Percentiles rank a stretch among this genome's conserved stretches.
Evolutionary conservation across 1,284 basidiomycete genomes (phyloP).

Genomic region (Wallemia hederae): DNA sequence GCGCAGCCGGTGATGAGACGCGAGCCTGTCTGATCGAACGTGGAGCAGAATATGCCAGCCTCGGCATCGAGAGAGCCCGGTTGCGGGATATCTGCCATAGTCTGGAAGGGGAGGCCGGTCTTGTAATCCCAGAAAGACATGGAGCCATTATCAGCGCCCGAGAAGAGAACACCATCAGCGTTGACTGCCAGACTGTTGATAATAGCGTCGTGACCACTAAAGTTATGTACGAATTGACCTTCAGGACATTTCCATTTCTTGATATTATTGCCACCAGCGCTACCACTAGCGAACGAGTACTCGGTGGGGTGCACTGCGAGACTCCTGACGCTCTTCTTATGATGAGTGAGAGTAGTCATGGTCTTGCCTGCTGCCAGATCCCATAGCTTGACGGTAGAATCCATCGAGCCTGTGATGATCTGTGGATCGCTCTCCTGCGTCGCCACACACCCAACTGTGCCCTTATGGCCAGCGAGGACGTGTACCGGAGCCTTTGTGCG

Average conservation of each 20-base stretch:
- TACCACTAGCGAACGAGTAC: constrained; percentile 80
- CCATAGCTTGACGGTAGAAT: constrained; percentile 83
- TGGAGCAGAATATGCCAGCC: constrained; percentile 77
- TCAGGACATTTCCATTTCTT: constrained; percentile 99
- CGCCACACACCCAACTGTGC: constrained; percentile 73
- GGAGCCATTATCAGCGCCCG: constrained; percentile 76
- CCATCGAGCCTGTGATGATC: constrained; percentile 93
- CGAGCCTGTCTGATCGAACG: constrained; percentile 84
- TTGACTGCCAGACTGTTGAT: constrained; percentile 90
- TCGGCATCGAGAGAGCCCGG: constrained; percentile 92
- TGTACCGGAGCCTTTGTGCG: constrained; percentile 86
- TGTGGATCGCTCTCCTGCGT: constrained; percentile 92
- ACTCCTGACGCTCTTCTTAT: constrained; percentile 89
- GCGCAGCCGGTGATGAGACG: constrained; percentile 84
- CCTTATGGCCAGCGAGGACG: constrained; percentile 72
- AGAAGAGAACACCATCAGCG: constrained; percentile 84
- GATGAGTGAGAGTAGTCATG: constrained; percentile 80
- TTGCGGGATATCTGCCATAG: constrained; percentile 74
- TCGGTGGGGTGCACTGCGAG: constrained; percentile 84
- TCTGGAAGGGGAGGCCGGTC: constrained; percentile 82
- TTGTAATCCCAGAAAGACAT: constrained; percentile 79
- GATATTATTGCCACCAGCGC: constrained; percentile 89
- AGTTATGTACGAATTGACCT: constrained; percentile 80
- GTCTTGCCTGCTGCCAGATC: constrained; percentile 95
- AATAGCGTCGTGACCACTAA: constrained; percentile 81